Conservation (phyloP, 2,329 filamentous ascomycete species). For the Leptoxyphium fumago region DNA sequence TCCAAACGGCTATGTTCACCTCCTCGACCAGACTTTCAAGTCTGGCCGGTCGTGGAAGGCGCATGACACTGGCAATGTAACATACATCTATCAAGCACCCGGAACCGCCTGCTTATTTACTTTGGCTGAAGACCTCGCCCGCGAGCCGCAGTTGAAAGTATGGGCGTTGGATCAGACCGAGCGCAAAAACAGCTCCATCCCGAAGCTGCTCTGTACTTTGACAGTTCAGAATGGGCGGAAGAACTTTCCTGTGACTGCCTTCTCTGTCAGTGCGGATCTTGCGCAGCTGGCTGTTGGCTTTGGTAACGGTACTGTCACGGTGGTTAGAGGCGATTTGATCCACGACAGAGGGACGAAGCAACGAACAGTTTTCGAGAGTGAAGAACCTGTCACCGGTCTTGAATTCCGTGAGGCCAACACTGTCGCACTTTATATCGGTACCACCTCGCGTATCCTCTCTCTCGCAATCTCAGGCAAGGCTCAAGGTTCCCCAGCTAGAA, state of each 20-base stretch:
- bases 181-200: conserved; percentile 72
- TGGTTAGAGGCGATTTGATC: conserved; percentile 85
- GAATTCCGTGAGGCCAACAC: conserved; percentile 51
- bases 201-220: conserved; percentile 75
- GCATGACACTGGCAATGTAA: conserved; percentile 66
- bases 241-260: conserved; percentile 89
- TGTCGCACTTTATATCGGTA: conserved; percentile 82
- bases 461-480: conserved; percentile 76
- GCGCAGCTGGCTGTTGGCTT: conserved; percentile 92
- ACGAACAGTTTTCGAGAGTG: conserved; percentile 87
- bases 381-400: conserved; percentile 88
- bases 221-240: conserved; percentile 79
- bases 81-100: conserved; percentile 82
- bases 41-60: conserved; percentile 74
- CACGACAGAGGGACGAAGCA: conserved; percentile 92
- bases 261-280: conserved; percentile 73
- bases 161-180: conserved; percentile 91
- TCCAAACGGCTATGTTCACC: conserved; percentile 71
- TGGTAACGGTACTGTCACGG: conserved; percentile 83
- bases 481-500: conserved; percentile 75
- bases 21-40: conserved; percentile 79
- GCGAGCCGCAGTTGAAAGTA: conserved; percentile 84
- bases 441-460: conserved; percentile 74
- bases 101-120: conserved; percentile 78
- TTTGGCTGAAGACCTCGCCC: conserved; percentile 71